A percentile compares a stretch with the other conserved stretches of the same genome.
Evolutionary conservation across 2,329 filamentous ascomycete genomes (phyloP).

Genomic region (Coleophoma crateriformis): DNA sequence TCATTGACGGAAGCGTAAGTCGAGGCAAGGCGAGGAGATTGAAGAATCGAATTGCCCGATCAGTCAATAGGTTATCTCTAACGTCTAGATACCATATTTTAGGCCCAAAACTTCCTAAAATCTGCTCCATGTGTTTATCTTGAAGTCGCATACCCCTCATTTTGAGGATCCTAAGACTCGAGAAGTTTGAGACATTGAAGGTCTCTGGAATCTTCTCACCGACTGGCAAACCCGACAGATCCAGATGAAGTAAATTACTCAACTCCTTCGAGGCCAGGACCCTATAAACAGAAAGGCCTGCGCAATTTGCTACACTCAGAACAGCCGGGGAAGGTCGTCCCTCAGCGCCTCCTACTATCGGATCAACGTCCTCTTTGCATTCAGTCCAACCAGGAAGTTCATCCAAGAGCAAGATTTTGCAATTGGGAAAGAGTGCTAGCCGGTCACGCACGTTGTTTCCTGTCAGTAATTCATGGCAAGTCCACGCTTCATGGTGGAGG

Average conservation of each 20-base stretch:
- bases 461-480: too few species aligned
- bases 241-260: neutral
- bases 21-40: conserved; percentile 5
- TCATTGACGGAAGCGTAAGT: neutral
- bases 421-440: too few species aligned
- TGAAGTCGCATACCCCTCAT: conserved; percentile 40
- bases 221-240: neutral
- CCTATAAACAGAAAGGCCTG: neutral
- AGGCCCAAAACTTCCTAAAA: conserved; percentile 29
- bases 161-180: conserved; percentile 47
- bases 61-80: conserved; percentile 44
- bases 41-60: conserved; percentile 32
- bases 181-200: conserved; percentile 21
- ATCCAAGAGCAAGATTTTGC: too few species aligned
- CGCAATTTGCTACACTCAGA: neutral
- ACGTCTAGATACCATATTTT: conserved; percentile 55
- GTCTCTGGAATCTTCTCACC: neutral
- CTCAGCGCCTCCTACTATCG: neutral
- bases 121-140: conserved; percentile 27
- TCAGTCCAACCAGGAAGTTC: too few species aligned
- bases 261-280: neutral
- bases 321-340: neutral
- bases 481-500: too few species aligned
- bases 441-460: too few species aligned
- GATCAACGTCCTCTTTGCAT: too few species aligned